Base-by-base conservation (phyloP, 345 rosid species). In the Eucalyptus leucophloia region DNA sequence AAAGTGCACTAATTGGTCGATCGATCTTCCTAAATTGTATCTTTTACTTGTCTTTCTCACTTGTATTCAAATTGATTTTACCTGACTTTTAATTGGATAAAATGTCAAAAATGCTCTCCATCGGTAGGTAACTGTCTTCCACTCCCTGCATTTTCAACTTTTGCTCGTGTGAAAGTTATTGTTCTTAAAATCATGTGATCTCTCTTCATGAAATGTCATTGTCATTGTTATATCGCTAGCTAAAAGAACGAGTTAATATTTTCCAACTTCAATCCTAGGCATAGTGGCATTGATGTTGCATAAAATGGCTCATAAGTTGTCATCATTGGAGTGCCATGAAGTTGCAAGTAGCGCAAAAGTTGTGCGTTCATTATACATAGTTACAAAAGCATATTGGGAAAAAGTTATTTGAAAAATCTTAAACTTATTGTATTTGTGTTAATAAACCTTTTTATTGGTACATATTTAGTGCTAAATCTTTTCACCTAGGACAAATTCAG, bases 371-470 rank as follows among this genome's bases (percentile, higher is more conserved):
- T 30, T 28, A 30, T 28, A 30, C 8, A 62, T 28, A 62, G 69
- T 60, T 30, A 62, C 32, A 28, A 62, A 28, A 62, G 69, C 9
- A 62, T 62, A 6, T 62, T 62, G 18, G 26, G 58, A 21, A 53
- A 21, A 53, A 4, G 11, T 1, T 1, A 53, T 53, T 0, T 0
- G 2, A 53, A 53, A 53, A 53, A 53, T 53, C 58, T 53, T 21
- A 53, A 21, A 53, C 26, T 21, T 8, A 53, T 53, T 53, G 1
- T 53, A 53, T 53, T 19, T 49, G 51, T 53, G 26, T 53, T 1
- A 8, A 8, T 3, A 53, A 53, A 8, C 11, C 5, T 53, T 53
- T 53, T 53, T 53, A 53, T 8, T 53, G 58, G 26, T 8, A 53
- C 26, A 53, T 2, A 53, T 53, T 53, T 53, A 53, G 11, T 53